phyloP scores from a whole-genome alignment of 345 rosid genomes.

The Physaria fendleri region DNA sequence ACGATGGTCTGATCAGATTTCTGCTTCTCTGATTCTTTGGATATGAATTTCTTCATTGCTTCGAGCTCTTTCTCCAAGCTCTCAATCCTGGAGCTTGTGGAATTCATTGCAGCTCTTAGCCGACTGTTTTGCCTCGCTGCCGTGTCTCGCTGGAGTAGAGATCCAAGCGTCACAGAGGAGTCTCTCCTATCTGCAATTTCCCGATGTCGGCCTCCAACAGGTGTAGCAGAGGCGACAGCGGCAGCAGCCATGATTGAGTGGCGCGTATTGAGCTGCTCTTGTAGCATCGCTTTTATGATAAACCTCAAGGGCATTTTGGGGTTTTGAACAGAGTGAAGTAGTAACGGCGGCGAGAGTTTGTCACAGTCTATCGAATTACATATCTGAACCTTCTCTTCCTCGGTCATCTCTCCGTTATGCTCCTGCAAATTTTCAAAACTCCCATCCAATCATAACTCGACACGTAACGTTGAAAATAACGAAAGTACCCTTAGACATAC shows the following conservation, averaged over 20 bases:
- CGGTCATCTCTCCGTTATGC: constrained; percentile 44
- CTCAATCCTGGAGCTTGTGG: constrained; percentile 59
- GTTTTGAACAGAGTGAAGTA: constrained; percentile 74
- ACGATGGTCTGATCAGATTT: background rate
- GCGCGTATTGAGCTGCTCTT: constrained; percentile 74
- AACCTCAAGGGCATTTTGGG: constrained; percentile 74
- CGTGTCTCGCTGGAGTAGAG: constrained; percentile 67
- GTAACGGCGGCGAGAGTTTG: constrained; percentile 59
- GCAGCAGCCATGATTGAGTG: constrained; percentile 41
- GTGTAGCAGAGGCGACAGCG: constrained; percentile 2
- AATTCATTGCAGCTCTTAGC: constrained; percentile 60
- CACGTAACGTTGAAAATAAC: background rate
- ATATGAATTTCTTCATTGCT: constrained; percentile 49
- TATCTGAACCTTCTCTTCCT: constrained; percentile 52
- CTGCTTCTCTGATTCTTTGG: constrained; percentile 28
- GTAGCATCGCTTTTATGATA: constrained; percentile 74
- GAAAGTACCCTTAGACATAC: constrained; percentile 27
- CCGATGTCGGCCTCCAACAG: background rate
- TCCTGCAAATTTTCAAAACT: constrained; percentile 30
- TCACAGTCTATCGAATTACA: constrained; percentile 67
- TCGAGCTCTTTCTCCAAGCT: constrained; percentile 59
- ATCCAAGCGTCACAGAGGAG: constrained; percentile 43
- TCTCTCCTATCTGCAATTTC: background rate
- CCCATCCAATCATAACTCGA: background rate
- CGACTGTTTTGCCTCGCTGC: constrained; percentile 47